Evolutionary conservation across 164 flowering plant species (phyloP), one percentile per base, ranked within the genome.

Genomic region (Magnolia kwangsiensis): DNA sequence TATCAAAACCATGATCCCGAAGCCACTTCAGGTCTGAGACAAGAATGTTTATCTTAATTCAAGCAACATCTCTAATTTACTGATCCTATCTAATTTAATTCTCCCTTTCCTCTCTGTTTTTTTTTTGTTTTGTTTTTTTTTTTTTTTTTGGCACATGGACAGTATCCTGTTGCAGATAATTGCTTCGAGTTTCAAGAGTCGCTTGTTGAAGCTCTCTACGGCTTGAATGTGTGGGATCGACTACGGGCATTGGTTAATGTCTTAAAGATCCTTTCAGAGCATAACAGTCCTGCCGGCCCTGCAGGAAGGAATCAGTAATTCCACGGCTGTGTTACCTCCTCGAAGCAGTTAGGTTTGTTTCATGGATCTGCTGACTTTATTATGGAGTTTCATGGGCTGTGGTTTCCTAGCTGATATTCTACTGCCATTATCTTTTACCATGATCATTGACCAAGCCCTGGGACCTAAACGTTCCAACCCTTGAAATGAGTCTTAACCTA

Each of bases 91-190:
- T 50, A 24, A 24, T 27, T 68, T 31, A 37, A 51, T 67, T 45
- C 37, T 71, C 65, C 63, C 18, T 13, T 63, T 65, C 31, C 50
- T 71, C 65, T 63, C 1, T 24, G 0, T 24, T 24, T 24, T 24
- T 1, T 24, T 24, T 24, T 24, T 24, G n/a, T n/a, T n/a, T n/a
- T n/a, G n/a, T 24, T 24, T 24, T 24, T 27, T 27, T 27, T 27
- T 27, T 27, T 1, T 27, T 51, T 23, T 11, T 8, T 50, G 65
- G 11, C n/a, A 31, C 69, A 31, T 19, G 9, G 11, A 8, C 72
- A 96, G 99, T 96, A 96, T 81, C 99, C 99, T 59, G 84, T 96
- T 73, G 90, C 93, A 1, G 96, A 88, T 65, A 90, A 91, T 76
- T 89, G 90, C 61, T 96, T 96, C 37, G 94, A 90, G 82, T 92